phyloP scores from a whole-genome alignment of 2,329 filamentous ascomycete species.

The Nannizzia gypsea region DNA sequence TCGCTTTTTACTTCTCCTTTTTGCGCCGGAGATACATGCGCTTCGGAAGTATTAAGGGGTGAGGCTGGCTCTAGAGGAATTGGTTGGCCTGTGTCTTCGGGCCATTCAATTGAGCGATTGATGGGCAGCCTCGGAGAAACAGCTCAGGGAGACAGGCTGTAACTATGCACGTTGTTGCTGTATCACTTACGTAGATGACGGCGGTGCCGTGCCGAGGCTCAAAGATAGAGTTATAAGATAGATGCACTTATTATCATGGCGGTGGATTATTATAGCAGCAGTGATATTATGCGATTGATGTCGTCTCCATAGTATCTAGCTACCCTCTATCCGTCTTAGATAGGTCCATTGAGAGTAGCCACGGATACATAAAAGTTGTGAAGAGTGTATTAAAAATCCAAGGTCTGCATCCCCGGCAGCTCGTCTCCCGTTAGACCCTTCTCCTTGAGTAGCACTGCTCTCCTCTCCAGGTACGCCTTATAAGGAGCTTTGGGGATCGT shows the following conservation, averaged over 20 bases:
- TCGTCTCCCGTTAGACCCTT: constrained; percentile 10
- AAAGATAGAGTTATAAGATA: background rate
- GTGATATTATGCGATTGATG: background rate
- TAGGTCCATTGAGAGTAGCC: background rate
- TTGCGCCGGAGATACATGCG: background rate
- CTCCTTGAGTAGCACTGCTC: constrained; percentile 13
- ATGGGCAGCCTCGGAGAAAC: background rate
- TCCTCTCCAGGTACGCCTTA: constrained; percentile 18
- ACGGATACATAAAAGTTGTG: background rate
- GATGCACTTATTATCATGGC: background rate
- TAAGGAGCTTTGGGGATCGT: constrained; percentile 19
- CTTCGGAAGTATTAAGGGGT: background rate
- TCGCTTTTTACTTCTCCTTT: background rate
- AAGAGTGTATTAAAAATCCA: background rate
- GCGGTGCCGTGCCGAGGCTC: constrained; percentile 2
- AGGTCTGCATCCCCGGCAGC: background rate
- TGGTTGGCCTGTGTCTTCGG: background rate
- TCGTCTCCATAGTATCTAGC: background rate
- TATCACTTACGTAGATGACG: background rate
- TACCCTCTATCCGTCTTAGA: background rate
- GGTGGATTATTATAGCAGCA: background rate
- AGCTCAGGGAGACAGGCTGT: background rate
- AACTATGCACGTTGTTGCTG: background rate
- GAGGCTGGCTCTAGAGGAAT: background rate
- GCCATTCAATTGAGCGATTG: background rate